phyloP scores from a whole-genome alignment of 208 protist species.

The Acanthamoeba royreba region DNA sequence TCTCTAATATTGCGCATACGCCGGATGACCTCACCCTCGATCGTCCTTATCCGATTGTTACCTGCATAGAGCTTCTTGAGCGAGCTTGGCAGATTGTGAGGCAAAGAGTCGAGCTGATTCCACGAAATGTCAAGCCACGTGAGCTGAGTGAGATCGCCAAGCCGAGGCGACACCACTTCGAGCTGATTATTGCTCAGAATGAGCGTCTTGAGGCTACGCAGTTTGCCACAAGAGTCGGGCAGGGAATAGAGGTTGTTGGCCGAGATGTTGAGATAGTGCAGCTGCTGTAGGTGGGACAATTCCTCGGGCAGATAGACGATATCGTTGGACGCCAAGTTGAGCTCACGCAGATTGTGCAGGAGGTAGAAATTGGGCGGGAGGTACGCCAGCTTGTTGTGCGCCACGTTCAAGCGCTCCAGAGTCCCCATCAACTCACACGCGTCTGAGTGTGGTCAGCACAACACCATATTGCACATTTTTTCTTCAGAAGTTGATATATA shows the following conservation, averaged over 20 bases:
- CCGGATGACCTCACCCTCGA: background rate
- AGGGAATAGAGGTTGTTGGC: slow-evolving; percentile 39
- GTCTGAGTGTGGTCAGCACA: background rate
- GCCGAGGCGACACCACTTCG: background rate
- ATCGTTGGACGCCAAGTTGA: slow-evolving; percentile 20
- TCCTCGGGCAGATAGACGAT: slow-evolving; percentile 28
- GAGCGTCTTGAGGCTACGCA: background rate
- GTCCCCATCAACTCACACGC: slow-evolving; percentile 33
- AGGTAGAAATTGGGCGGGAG: slow-evolving; percentile 1
- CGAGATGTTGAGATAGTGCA: slow-evolving; percentile 23
- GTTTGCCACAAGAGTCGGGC: background rate
- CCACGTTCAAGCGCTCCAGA: slow-evolving; percentile 10
- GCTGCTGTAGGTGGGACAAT: background rate
- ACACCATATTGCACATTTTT: background rate
- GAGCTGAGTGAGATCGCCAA: background rate
- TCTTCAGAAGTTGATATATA: too few relatives aligned
- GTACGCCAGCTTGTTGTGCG: background rate
- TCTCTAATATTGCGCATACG: background rate
- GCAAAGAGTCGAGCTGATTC: background rate
- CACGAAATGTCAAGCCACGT: slow-evolving; percentile 36
- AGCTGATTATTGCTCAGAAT: slow-evolving; percentile 21
- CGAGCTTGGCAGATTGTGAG: background rate
- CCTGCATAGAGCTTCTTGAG: slow-evolving; percentile 27
- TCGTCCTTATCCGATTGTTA: background rate
- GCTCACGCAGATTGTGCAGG: slow-evolving; percentile 31